Evolutionary conservation across 2,329 filamentous ascomycete genomes (phyloP), one percentile per base, ranked within the genome.

Genomic region (Cladosporium sp.): DNA sequence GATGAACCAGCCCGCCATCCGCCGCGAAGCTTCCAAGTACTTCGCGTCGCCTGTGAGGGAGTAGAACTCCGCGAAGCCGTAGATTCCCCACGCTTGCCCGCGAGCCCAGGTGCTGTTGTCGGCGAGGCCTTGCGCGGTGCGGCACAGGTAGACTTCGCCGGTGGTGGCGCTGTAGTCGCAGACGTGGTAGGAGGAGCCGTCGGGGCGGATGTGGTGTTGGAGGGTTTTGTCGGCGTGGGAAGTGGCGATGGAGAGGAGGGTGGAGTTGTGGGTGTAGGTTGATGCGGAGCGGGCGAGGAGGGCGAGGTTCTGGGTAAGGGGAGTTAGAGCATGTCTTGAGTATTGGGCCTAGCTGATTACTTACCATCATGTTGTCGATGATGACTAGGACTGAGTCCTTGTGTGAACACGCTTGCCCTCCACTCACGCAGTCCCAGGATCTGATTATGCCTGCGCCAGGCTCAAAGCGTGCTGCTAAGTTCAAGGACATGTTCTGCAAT

Each of bases 81-180:
- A 67, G 11, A 70, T 66, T 2, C 60, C 65, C 68, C 68, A 70
- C 1, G 68, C 67, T 34, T 70, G 67, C 2, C 68, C 68, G 58
- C 68, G 52, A 6, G 68, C 67, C 68, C 68, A 70, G 10, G 68
- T 70, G 26, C 67, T 68, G 30, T 67, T 60, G 61, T 70, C 68
- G 10, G 65, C 65, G 5, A 70, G 61, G 3, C 68, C 68, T 55
- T 70, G 68, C 3, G 68, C 68, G 4, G 68, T 70, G 15, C 67
- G 67, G 52, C 68, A 70, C 28, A 68, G 67, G 54, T 70, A 70
- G 3, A 70, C n/a, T 14, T 65, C 55, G 36, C 68, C 57, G 34
- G 68, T 65, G 34, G 66, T 55, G 34, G 66, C 54, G 60, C 68
- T 54, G 66, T 69, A 64, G 21, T 67, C 59, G 55, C 67, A 66